Evolutionary conservation across 495 filamentous ascomycete species (phyloP).

Genomic region (Parathielavia hyrcaniae): DNA sequence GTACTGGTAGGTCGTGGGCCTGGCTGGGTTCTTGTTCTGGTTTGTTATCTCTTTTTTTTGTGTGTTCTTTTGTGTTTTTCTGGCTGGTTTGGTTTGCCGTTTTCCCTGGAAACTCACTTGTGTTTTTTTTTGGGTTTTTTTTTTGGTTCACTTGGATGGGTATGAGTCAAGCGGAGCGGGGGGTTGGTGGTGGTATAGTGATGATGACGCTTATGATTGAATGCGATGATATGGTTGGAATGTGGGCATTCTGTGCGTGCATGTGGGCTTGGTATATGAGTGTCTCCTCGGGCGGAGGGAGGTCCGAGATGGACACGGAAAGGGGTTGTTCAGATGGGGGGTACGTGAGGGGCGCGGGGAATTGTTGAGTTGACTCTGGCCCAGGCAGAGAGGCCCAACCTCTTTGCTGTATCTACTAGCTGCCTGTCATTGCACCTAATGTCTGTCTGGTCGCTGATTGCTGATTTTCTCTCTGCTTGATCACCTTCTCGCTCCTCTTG

Average conservation of each 20-base stretch:
- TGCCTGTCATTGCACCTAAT: slow-evolving; percentile 9
- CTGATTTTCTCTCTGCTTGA: no score
- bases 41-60: background rate
- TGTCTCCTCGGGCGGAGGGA: background rate
- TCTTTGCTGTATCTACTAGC: slow-evolving; percentile 7
- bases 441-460: slow-evolving; percentile 4
- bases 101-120: no score
- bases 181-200: no score
- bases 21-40: background rate
- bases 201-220: no score
- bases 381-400: background rate
- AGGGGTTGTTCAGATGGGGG: no score
- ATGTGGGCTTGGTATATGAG: background rate
- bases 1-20: background rate
- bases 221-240: no score
- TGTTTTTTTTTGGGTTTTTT: no score
- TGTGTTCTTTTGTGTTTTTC: background rate
- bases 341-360: background rate
- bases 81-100: background rate
- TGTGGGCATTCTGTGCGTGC: no score
- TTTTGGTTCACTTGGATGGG: no score
- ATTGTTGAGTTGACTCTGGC: background rate
- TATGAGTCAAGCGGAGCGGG: no score
- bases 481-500: no score
- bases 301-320: background rate